Evolutionary conservation across 2,329 filamentous ascomycete species (phyloP), one percentile per base, ranked within the genome.

Genomic region (Dactylellina parvicollis): DNA sequence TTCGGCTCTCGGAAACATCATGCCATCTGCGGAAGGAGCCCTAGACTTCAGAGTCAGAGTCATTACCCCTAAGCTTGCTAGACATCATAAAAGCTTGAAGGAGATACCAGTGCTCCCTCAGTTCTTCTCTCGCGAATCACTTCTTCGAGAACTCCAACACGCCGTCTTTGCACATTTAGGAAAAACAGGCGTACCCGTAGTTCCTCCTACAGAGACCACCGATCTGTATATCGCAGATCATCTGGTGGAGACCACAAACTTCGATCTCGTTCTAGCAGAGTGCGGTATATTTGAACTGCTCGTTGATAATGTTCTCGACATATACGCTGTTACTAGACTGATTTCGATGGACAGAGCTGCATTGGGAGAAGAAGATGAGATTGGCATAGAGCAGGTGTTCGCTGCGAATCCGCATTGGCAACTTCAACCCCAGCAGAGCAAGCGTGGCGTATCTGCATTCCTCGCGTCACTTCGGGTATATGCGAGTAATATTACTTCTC

Each of bases 391-490:
- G 16, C 9, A 26, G 34, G 40, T 55, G 7, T 55, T 55, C 32
- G 40, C 32, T 32, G 22, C n/a, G 9, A 55, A 26, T 18, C 22
- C 32, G 1, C 50, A 55, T 55, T 55, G 50, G 50, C 20, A 40
- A 32, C 32, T 26, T 22, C 34, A 22, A 40, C 50, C 50, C 8
- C 3, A 7, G 10, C 50, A 55, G 24, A 55, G 32, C 24, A 7
- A 4, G n/a, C 50, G 50, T 12, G 50, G 50, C 14, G 10, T 40
- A 26, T 55, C 50, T 9, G 50, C 34, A 26, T 55, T 55, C 20
- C 50, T 55, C 50, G 38, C 50, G n/a, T 55, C 50, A 9, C 50
- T 55, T 42, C 50, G 32, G 7, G 18, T 55, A 3, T 55, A 28
- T 24, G 20, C 46, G 5, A 20, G 30, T 14, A 50, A 50, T 10